Evolutionary conservation across 2,329 filamentous ascomycete species (phyloP).

Genomic region (Exophiala sideris): DNA sequence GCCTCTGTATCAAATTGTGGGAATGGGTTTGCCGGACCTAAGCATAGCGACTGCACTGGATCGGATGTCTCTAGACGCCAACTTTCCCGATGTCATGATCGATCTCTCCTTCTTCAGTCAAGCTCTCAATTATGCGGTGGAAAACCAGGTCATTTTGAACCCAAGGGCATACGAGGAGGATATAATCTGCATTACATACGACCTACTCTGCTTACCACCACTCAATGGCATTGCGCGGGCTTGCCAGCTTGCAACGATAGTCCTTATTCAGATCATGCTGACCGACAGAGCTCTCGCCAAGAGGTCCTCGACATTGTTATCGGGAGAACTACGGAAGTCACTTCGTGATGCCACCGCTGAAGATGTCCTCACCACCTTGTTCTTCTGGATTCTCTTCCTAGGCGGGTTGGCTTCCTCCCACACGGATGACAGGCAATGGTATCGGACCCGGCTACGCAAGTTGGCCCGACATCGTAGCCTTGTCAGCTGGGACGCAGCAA

Average conservation of each 20-base stretch:
- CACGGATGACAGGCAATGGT: conserved; percentile 16
- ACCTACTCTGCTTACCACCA: conserved; percentile 8
- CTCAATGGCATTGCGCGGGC: conserved; percentile 4
- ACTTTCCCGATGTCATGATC: conserved; percentile 5
- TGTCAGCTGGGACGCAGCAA: conserved; percentile 10
- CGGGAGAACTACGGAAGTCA: conserved; percentile 4
- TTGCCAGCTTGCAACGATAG: conserved; percentile 14
- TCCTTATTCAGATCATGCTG: conserved; percentile 20
- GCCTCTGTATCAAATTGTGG: conserved; percentile 2
- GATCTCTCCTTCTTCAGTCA: conserved; percentile 15
- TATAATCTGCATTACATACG: conserved; percentile 16
- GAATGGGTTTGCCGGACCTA: neutral
- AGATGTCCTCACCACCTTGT: neutral
- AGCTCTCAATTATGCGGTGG: conserved; percentile 11
- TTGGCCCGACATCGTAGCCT: neutral
- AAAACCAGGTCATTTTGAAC: conserved; percentile 6
- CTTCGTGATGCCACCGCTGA: neutral
- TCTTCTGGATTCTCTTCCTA: conserved; percentile 20
- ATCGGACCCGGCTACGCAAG: neutral
- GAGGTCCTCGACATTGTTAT: conserved; percentile 7
- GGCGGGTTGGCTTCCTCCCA: conserved; percentile 12
- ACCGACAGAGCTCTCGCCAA: conserved; percentile 11
- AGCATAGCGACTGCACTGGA: neutral
- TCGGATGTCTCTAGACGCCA: neutral
- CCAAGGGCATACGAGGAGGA: conserved; percentile 20